Conservation (phyloP, 2,329 filamentous ascomycete genomes). For the Colletotrichum eleusines region DNA sequence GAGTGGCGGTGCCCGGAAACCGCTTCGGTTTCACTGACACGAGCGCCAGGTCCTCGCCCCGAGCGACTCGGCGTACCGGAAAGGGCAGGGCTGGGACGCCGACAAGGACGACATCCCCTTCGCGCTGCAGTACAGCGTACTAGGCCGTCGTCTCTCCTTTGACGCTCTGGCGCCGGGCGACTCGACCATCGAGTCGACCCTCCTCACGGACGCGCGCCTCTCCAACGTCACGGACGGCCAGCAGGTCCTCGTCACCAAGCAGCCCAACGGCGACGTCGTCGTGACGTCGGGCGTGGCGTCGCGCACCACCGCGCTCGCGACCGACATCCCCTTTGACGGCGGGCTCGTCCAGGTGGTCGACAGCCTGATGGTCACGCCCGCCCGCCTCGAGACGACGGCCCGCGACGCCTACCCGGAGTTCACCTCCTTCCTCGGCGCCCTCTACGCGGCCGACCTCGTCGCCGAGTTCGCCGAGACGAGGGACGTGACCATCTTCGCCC, state of each 20-base stretch:
- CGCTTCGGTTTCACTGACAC: conserved; percentile 7
- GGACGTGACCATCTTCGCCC: conserved; percentile 40
- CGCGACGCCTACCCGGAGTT: conserved; percentile 40
- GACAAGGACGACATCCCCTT: conserved; percentile 58
- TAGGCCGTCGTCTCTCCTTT: conserved; percentile 62
- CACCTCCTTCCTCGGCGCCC: conserved; percentile 40
- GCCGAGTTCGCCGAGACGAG: conserved; percentile 37
- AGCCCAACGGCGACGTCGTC: conserved; percentile 51
- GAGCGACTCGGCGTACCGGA: conserved; percentile 67
- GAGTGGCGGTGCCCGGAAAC: neutral
- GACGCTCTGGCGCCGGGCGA: conserved; percentile 52
- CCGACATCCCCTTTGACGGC: conserved; percentile 61
- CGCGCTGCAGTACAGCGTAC: conserved; percentile 70
- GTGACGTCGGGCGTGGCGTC: conserved; percentile 52
- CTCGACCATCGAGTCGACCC: conserved; percentile 56
- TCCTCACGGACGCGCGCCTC: conserved; percentile 57
- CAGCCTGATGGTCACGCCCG: conserved; percentile 62
- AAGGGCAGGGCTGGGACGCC: conserved; percentile 50
- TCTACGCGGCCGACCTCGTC: conserved; percentile 39
- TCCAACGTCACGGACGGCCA: conserved; percentile 65
- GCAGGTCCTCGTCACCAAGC: conserved; percentile 59
- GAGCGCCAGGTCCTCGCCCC: conserved; percentile 64
- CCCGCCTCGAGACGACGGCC: conserved; percentile 37
- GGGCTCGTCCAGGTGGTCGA: conserved; percentile 66
- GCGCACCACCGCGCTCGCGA: conserved; percentile 55